Evolutionary conservation across 1,284 basidiomycete genomes (phyloP).

Genomic region (Melanopsichium pennsylvanicum): DNA sequence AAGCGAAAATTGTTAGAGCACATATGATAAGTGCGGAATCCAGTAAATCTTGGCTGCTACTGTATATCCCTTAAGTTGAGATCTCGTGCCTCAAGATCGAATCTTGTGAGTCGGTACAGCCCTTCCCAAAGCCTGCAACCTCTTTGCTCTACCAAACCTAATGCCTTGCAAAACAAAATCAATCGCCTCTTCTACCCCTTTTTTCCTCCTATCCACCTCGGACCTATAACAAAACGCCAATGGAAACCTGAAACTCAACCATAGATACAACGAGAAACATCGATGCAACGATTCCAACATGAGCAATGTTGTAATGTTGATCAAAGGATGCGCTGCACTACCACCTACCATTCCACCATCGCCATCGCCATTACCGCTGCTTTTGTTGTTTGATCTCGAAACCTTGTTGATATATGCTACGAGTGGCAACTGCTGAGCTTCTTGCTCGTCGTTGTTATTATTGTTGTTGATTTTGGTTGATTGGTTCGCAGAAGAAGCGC

Average conservation of each 20-base stretch:
- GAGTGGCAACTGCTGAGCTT: slow-evolving; percentile 14
- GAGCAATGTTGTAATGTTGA: slow-evolving; percentile 65
- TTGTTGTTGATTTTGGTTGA: background rate
- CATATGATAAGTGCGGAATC: too few species aligned
- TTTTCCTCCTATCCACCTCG: slow-evolving; percentile 72
- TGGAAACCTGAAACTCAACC: slow-evolving; percentile 82
- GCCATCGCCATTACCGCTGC: background rate
- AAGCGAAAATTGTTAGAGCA: too few species aligned
- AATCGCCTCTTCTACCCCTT: slow-evolving; percentile 75
- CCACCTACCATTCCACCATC: slow-evolving; percentile 5
- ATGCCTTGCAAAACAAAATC: slow-evolving; percentile 68
- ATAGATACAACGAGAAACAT: slow-evolving; percentile 82
- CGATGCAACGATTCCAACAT: slow-evolving; percentile 84
- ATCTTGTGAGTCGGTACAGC: background rate
- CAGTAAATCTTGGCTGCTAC: too few species aligned
- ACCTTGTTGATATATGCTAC: slow-evolving; percentile 22
- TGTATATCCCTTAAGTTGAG: background rate
- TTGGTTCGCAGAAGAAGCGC: background rate
- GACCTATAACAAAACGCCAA: slow-evolving; percentile 75
- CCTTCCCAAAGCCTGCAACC: slow-evolving; percentile 46
- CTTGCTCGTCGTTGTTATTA: too few species aligned
- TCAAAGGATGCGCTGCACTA: slow-evolving; percentile 23
- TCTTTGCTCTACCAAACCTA: slow-evolving; percentile 53
- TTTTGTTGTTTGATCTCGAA: too few species aligned
- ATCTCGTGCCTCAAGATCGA: background rate